phyloP scores from a whole-genome alignment of 2,329 filamentous ascomycete species.

The Colletotrichum sp. region DNA sequence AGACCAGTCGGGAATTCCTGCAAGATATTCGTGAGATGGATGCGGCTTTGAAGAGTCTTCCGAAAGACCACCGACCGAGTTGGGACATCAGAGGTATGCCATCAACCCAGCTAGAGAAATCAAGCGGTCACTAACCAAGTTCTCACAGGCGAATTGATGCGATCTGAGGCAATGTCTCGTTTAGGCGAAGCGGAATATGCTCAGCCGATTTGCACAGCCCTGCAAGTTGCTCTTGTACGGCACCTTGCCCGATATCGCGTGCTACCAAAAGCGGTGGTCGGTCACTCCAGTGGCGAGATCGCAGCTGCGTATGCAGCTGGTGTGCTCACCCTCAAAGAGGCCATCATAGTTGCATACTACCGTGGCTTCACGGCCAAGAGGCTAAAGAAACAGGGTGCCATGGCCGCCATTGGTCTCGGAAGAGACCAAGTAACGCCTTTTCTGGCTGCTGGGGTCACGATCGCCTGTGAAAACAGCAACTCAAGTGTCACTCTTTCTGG shows the following conservation, averaged over 20 bases:
- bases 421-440: background rate
- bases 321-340: constrained; percentile 28
- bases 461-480: constrained; percentile 22
- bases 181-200: constrained; percentile 29
- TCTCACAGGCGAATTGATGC: background rate
- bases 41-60: constrained; percentile 24
- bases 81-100: constrained; percentile 25
- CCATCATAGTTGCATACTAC: constrained; percentile 38
- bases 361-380: constrained; percentile 30
- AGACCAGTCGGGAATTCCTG: background rate
- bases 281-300: constrained; percentile 46
- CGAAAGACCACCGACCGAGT: constrained; percentile 21
- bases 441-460: background rate
- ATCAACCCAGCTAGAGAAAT: too few relatives aligned
- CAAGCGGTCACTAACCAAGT: background rate
- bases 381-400: constrained; percentile 27
- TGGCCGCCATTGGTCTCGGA: constrained; percentile 38
- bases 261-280: constrained; percentile 33
- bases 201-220: constrained; percentile 57
- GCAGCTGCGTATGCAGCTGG: constrained; percentile 41
- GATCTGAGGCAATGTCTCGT: background rate
- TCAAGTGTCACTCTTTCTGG: constrained; percentile 32
- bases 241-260: constrained; percentile 34
- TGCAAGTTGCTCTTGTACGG: constrained; percentile 53
- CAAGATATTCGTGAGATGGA: constrained; percentile 16